phyloP scores from a whole-genome alignment of 2,329 filamentous ascomycete species.

The Myotisia sp. region DNA sequence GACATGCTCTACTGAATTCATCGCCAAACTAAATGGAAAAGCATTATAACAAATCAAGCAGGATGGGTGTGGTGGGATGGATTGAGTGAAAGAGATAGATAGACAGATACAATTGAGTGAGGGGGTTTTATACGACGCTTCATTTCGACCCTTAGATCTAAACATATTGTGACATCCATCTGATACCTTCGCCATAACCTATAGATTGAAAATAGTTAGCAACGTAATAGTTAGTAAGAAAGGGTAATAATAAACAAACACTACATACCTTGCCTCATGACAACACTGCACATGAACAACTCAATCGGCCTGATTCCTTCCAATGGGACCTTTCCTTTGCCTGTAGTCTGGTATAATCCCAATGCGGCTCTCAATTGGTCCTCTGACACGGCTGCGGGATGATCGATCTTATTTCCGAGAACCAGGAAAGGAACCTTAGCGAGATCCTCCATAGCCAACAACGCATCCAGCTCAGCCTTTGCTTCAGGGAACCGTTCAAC shows the following conservation, averaged over 20 bases:
- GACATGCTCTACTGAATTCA: no score
- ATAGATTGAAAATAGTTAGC: conserved; percentile 9
- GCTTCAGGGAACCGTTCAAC: conserved; percentile 86
- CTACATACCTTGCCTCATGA: conserved; percentile 76
- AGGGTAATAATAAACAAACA: no score
- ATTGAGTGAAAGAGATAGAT: no score
- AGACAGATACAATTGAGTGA: background rate
- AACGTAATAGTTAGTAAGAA: background rate
- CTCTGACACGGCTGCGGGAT: conserved; percentile 88
- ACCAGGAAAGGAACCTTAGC: conserved; percentile 90
- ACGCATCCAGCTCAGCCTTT: conserved; percentile 91
- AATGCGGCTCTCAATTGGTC: conserved; percentile 86
- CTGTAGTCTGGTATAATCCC: conserved; percentile 89
- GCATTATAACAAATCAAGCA: no score
- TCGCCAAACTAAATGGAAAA: no score
- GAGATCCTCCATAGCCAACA: conserved; percentile 93
- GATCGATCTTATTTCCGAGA: conserved; percentile 98
- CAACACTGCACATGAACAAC: conserved; percentile 98
- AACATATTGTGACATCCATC: conserved; percentile 87
- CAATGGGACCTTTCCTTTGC: conserved; percentile 84
- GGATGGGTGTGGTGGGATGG: no score
- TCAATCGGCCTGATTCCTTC: conserved; percentile 92
- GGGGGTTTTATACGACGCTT: no score
- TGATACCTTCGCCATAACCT: conserved; percentile 79
- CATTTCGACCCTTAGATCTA: conserved; percentile 32